Base-by-base conservation (phyloP, 2,329 filamentous ascomycete species). In the Epichloe glyceriae region DNA sequence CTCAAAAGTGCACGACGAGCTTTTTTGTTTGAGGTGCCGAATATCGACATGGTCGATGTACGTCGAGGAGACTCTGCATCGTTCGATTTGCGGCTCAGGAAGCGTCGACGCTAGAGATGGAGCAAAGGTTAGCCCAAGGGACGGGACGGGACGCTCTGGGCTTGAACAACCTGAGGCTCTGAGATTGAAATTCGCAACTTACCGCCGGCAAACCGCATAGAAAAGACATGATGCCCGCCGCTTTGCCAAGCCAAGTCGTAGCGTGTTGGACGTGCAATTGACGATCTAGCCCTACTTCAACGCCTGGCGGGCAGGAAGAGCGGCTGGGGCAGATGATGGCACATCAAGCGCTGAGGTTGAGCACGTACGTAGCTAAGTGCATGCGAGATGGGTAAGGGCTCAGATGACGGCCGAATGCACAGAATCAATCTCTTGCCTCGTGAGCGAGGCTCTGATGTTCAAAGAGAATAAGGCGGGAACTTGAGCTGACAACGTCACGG, bases 41-140 rank as follows among this genome's bases (percentile, higher is more conserved):
- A 68, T 51, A 71, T 64, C 50, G 68, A 70, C 56, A 70, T 62
- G 37, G 68, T 70, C 20, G 61, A 64, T 42, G 59, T 53, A 26
- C 67, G 68, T 42, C 58, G 56, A 43, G 60, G 65, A 51, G 57
- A 56, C 26, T 60, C 55, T 19, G 48, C 3, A 5, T 52, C 47
- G 26, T 46, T 34, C 20, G 39, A 40, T 30, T 52, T 52, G 46
- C 52, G 50, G 15, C 55, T 52, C 5, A 51, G 30, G 26, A 55
- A 55, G 33, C 54, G 55, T 38, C 55, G 57, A 50, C 56, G 50
- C 52, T 57, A 40, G 41, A 40, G 17, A 37, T 7, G 15, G 12
- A 42, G 30, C 26, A 44, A 35, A 43, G 41, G 30, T 55, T 50
- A 55, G 55, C 39, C 42, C 30, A 33, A 37, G 37, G 26, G 26